These are phyloP conservation scores for Apiospora marii DNA, from an alignment of 2,329 filamentous ascomycete genomes.

Conservation along the genomic window DNA sequence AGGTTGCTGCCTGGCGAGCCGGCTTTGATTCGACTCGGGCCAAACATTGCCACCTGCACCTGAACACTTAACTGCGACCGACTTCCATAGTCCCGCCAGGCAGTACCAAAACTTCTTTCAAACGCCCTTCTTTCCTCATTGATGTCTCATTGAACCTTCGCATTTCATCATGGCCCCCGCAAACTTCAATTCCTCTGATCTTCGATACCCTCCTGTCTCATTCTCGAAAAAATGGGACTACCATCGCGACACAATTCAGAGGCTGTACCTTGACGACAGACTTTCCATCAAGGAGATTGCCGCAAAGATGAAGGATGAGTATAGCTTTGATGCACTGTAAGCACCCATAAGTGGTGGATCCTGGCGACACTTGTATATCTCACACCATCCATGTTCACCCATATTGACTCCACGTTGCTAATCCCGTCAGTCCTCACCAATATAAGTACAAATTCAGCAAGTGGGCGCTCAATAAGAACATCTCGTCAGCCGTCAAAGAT, in stretches of 20 bases:
- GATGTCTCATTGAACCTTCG: no score
- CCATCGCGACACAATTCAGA: not conserved
- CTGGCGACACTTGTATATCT: no score
- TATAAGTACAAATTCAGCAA: constrained; percentile 45
- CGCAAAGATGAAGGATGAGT: constrained; percentile 15
- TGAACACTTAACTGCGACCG: not conserved
- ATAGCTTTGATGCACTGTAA: not conserved
- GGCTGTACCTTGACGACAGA: not conserved
- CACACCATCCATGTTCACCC: no score
- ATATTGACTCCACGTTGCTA: not conserved
- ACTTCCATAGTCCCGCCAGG: not conserved
- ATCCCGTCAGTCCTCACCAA: constrained; percentile 36
- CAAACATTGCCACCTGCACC: not conserved
- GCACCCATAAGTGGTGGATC: not conserved
- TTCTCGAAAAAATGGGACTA: not conserved
- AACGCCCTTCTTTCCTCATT: no score
- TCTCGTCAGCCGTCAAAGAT: constrained; percentile 35
- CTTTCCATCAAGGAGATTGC: not conserved
- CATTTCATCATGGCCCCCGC: not conserved
- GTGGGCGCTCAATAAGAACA: constrained; percentile 42
- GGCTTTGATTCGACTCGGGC: not conserved
- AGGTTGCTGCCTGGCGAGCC: not conserved
- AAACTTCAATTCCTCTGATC: not conserved
- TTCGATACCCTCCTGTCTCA: not conserved
- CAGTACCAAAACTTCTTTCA: no score